Evolutionary conservation across 441 rosid genomes (phyloP).

Genomic region (Adansonia grandidieri): DNA sequence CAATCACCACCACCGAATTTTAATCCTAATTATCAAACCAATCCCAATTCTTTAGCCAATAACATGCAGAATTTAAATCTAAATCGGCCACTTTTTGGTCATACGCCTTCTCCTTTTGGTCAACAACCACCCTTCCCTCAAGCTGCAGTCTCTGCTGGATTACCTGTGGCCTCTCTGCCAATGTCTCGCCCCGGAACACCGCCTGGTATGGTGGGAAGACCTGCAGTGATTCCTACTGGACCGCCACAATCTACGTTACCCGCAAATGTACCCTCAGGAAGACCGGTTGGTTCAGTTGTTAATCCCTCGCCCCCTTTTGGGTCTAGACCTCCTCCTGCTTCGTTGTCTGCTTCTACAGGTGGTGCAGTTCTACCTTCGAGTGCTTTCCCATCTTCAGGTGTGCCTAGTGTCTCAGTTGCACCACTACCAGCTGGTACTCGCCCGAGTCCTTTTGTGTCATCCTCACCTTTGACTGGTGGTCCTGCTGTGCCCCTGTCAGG

Average conservation of each 20-base stretch:
- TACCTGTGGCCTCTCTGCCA: constrained; percentile 39
- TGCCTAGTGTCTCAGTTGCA: constrained; percentile 24
- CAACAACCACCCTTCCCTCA: constrained; percentile 61
- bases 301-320: constrained; percentile 61
- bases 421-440: constrained; percentile 53
- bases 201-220: constrained; percentile 48
- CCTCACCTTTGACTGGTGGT: constrained; percentile 46
- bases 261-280: constrained; percentile 53
- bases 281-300: constrained; percentile 58
- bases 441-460: constrained; percentile 46
- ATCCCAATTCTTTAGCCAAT: constrained; percentile 53
- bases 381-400: constrained; percentile 36
- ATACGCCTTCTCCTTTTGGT: constrained; percentile 69
- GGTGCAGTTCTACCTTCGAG: constrained; percentile 24
- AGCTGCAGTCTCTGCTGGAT: constrained; percentile 53
- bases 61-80: constrained; percentile 71
- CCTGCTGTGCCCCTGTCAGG: constrained; percentile 49
- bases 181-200: constrained; percentile 41
- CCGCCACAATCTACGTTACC: constrained; percentile 54
- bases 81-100: constrained; percentile 57
- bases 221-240: constrained; percentile 53
- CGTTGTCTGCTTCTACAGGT: constrained; percentile 51
- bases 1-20: constrained; percentile 52
- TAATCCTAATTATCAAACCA: constrained; percentile 51
- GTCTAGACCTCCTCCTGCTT: constrained; percentile 65